phyloP scores from a whole-genome alignment of 2,329 filamentous ascomycete species.

The Cladophialophora immunda region DNA sequence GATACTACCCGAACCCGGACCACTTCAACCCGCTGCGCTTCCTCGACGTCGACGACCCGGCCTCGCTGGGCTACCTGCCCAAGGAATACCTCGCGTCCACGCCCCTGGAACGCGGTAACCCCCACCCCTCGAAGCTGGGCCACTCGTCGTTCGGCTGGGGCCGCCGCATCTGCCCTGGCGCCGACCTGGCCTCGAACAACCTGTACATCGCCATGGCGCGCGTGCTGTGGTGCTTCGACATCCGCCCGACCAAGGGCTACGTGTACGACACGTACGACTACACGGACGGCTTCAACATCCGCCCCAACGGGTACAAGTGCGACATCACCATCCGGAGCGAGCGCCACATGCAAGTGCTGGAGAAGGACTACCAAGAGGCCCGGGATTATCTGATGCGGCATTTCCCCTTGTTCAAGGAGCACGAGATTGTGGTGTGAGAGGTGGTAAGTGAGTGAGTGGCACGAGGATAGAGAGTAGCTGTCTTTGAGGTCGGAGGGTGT shows the following conservation, averaged over 20 bases:
- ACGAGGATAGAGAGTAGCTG: not conserved
- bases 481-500: not conserved
- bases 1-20: conserved; percentile 60
- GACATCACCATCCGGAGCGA: conserved; percentile 32
- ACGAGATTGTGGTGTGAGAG: conserved; percentile 35
- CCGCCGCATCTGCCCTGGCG: conserved; percentile 41
- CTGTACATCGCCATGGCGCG: conserved; percentile 65
- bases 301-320: conserved; percentile 33
- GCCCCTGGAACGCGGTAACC: conserved; percentile 44
- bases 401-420: conserved; percentile 37
- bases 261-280: conserved; percentile 38
- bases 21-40: conserved; percentile 64
- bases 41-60: conserved; percentile 60
- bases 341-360: conserved; percentile 24
- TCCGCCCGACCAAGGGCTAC: conserved; percentile 42
- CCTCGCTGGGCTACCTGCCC: conserved; percentile 59
- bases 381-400: conserved; percentile 26
- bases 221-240: conserved; percentile 65
- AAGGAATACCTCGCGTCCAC: conserved; percentile 60
- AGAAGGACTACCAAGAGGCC: conserved; percentile 24
- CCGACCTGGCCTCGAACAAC: conserved; percentile 43
- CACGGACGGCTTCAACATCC: conserved; percentile 36
- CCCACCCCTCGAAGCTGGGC: conserved; percentile 38
- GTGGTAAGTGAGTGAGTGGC: not conserved
- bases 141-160: conserved; percentile 42